Evolutionary conservation across 352 stramenopile species (phyloP).

Genomic region (Globisporangium ultimum): DNA sequence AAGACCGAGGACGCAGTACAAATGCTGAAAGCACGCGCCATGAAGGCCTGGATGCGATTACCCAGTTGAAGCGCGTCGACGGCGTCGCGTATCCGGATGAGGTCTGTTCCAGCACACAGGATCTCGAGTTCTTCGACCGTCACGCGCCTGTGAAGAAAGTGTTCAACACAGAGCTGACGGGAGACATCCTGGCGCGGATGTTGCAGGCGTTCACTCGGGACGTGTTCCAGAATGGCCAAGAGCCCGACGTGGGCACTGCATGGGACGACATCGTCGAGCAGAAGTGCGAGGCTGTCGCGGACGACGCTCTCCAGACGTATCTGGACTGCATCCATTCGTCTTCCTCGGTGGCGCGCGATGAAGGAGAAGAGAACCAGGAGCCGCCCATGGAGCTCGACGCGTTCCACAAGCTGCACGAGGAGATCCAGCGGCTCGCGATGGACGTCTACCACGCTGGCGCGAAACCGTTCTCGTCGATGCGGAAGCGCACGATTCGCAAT

Average conservation of each 20-base stretch:
- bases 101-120: neutral
- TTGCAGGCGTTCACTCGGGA: slow-evolving; percentile 32
- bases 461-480: slow-evolving; percentile 30
- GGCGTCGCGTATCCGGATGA: slow-evolving; percentile 16
- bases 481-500: slow-evolving; percentile 39
- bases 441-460: slow-evolving; percentile 56
- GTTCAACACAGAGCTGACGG: slow-evolving; percentile 62
- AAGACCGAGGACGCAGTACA: slow-evolving; percentile 12
- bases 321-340: slow-evolving; percentile 65
- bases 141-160: slow-evolving; percentile 51
- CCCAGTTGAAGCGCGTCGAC: slow-evolving; percentile 35
- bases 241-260: slow-evolving; percentile 49
- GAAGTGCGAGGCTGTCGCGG: slow-evolving; percentile 43
- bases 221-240: slow-evolving; percentile 18
- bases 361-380: slow-evolving; percentile 9
- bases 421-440: slow-evolving; percentile 67
- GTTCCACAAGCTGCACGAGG: slow-evolving; percentile 66
- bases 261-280: slow-evolving; percentile 71
- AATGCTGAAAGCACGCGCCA: neutral
- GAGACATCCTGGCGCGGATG: slow-evolving; percentile 42
- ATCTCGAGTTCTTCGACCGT: slow-evolving; percentile 25
- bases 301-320: slow-evolving; percentile 69
- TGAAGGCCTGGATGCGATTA: slow-evolving; percentile 24
- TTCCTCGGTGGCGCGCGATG: slow-evolving; percentile 19
- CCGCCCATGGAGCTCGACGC: slow-evolving; percentile 60